Evolutionary conservation across 2,329 filamentous ascomycete species (phyloP), one percentile per base, ranked within the genome.

Genomic region (Lojkania enalia): DNA sequence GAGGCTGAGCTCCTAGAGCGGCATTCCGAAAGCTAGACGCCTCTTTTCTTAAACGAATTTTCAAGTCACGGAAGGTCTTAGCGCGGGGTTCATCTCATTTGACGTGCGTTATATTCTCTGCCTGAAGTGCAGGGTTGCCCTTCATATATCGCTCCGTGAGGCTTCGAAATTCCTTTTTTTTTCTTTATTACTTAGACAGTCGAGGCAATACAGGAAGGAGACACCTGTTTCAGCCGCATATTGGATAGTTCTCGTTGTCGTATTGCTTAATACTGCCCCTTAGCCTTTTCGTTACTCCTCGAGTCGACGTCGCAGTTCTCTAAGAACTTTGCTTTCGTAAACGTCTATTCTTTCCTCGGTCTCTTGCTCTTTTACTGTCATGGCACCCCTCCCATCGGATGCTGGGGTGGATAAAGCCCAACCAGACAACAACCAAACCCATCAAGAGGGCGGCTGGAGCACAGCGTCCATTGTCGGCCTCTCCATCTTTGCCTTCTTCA

Each of bases 1-100:
- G 58, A 60, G 60, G 59, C 64, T 66, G 63, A 66, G 63, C 52
- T 45, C 38, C 44, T 38, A 42, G 44, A 21, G 49, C 41, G 44
- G 52, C 48, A 52, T 48, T 51, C 50, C 49, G 42, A 44, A 55
- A 49, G 45, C 44, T 60, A 58, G 59, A 46, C 46, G 58, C 57
- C 58, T 61, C 41, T 49, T 47, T 44, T 45, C 45, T 20, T 52
- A 38, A 48, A 44, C 49, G 42, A 52, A 48, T 50, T 33, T n/a
- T 35, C 36, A 54, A 51, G 44, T 38, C 35, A 44, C 47, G 32
- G 27, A 23, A 49, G 41, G 50, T 35, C 60, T 37, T 54, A 59
- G 54, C 58, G 51, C 41, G 15, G 20, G 18, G 20, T 20, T 29
- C 9, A 48, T 55, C 55, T 62, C 54, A 60, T 62, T 52, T 58